Base-by-base conservation (phyloP, 768 basidiomycete species). In the Leccinellum rugosiceps region DNA sequence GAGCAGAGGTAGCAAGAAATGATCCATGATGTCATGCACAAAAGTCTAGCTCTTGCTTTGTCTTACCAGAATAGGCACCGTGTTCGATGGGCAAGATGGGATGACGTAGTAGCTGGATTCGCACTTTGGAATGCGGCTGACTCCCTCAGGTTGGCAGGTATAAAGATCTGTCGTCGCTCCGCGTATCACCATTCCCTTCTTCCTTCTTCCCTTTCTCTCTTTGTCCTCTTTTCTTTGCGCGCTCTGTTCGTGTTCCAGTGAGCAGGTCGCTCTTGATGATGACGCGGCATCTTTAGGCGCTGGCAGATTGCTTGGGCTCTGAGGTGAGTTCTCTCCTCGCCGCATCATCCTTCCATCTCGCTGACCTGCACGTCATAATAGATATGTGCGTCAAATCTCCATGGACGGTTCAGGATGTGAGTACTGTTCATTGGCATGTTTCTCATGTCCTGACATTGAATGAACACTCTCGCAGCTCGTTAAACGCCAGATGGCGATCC, bases 331-430 rank as follows among this genome's bases (percentile, higher is more conserved):
- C 8, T 3, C 35, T 38, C 17, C 35, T 38, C 35, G 17, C 35
- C 35, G 35, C 9, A n/a, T 38, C 9, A 38, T n/a, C 9, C 34
- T 35, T 17, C 7, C 17, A 9, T n/a, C 15, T 38, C 35, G 8
- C 35, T 38, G 35, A 38, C 35, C 17, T n/a, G 35, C 17, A n/a
- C 8, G 17, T 6, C 35, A 38, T n/a, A 17, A 38, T 2, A 38
- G 35, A 38, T 38, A 38, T 17, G 17, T 38, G 17, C 35, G 17
- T 17, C 35, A 38, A 38, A 17, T 38, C 6, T 38, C 8, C 35
- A 13, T 38, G 35, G 35, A 38, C 35, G 8, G 35, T n/a, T n/a
- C 88, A 90, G 66, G 94, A 97, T 75, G 94, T 44, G 34, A 31
- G 60, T 38, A 46, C 32, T 9, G 4, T 9, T 30, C 11, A 15